Evolutionary conservation across 2,329 filamentous ascomycete species (phyloP).

Genomic region (Huntiella savannae): DNA sequence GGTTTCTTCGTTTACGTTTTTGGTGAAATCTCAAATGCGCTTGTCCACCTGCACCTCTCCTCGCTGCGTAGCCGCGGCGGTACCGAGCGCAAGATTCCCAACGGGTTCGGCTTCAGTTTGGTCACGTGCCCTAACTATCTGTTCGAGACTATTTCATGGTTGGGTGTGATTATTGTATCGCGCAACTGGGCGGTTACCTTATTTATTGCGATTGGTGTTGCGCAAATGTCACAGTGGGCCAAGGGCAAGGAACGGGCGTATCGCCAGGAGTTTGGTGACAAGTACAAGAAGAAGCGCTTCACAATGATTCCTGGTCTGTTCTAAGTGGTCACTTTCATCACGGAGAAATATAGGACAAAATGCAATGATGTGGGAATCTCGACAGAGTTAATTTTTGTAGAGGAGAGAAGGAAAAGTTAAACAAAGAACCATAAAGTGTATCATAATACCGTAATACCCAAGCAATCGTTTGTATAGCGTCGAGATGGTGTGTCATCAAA

Average conservation of each 20-base stretch:
- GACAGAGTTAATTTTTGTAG: not conserved
- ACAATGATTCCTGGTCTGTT: slow-evolving; percentile 63
- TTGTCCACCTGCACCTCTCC: slow-evolving; percentile 62
- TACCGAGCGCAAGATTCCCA: slow-evolving; percentile 73
- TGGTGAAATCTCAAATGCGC: slow-evolving; percentile 63
- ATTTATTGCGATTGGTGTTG: slow-evolving; percentile 54
- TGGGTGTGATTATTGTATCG: slow-evolving; percentile 61
- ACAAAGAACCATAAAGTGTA: not conserved
- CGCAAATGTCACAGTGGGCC: slow-evolving; percentile 75
- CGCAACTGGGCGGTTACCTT: slow-evolving; percentile 60
- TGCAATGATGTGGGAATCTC: not conserved
- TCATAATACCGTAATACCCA: slow-evolving; percentile 1
- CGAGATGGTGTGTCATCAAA: not conserved
- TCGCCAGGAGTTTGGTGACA: slow-evolving; percentile 75
- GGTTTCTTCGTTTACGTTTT: slow-evolving; percentile 56
- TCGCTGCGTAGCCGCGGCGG: slow-evolving; percentile 59
- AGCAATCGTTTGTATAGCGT: not conserved
- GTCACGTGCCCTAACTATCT: slow-evolving; percentile 97
- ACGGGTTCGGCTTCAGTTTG: slow-evolving; percentile 62
- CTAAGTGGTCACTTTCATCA: slow-evolving; percentile 21
- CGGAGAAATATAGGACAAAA: not conserved
- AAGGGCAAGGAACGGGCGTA: slow-evolving; percentile 83
- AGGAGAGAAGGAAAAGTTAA: not conserved
- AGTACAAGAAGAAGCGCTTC: slow-evolving; percentile 88
- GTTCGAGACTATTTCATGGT: slow-evolving; percentile 77